phyloP scores from a whole-genome alignment of 257 asterid genomes.

The Forsythia suspensa region DNA sequence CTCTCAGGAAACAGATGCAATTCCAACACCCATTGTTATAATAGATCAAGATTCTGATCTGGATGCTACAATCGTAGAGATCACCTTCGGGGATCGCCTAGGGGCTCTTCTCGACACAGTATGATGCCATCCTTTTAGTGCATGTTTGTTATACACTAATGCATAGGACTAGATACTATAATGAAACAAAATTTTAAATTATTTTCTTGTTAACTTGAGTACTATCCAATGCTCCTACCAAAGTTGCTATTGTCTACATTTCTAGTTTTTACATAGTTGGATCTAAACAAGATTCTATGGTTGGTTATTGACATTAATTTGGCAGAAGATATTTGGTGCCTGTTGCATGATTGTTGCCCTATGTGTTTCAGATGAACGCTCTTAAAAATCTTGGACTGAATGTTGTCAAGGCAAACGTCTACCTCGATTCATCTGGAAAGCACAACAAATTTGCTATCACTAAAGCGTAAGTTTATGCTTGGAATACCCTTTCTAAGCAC shows the following conservation, averaged over 20 bases:
- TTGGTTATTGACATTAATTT: constrained; percentile 9
- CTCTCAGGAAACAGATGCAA: constrained; percentile 50
- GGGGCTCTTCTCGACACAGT: constrained; percentile 97
- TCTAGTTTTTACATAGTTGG: not conserved
- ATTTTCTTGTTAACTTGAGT: not conserved
- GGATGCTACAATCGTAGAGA: constrained; percentile 85
- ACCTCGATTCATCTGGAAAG: constrained; percentile 93
- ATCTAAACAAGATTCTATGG: not conserved
- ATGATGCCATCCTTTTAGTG: constrained; percentile 19
- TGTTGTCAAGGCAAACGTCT: constrained; percentile 89
- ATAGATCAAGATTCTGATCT: constrained; percentile 92
- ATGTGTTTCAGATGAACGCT: constrained; percentile 75
- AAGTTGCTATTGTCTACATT: not conserved
- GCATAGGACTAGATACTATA: not conserved
- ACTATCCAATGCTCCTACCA: not conserved
- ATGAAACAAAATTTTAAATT: not conserved
- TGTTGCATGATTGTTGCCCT: constrained; percentile 26
- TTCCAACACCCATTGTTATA: constrained; percentile 76
- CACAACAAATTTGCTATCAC: constrained; percentile 93
- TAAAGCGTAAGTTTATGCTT: constrained; percentile 58
- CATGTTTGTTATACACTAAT: not conserved
- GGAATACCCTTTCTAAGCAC: not conserved
- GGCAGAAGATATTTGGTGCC: constrained; percentile 9
- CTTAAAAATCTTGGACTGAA: constrained; percentile 83
- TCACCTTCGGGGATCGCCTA: constrained; percentile 95